Base-by-base conservation (phyloP, 371 early-diverging fungal genomes). In the Rhizopus delemar region DNA sequence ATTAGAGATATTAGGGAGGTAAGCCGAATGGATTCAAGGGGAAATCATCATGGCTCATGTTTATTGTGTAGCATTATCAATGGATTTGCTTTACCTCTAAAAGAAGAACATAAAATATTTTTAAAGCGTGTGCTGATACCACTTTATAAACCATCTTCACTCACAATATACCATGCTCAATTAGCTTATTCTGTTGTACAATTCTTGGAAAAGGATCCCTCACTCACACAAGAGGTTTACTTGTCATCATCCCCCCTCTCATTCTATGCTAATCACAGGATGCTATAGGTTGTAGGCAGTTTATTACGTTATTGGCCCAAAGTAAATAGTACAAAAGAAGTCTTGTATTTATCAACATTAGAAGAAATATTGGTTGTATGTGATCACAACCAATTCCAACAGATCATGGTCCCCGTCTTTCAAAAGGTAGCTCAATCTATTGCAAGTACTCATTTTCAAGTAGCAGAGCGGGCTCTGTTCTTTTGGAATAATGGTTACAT, bases 401-500 rank as follows among this genome's bases (percentile, higher is more conserved):
- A 90, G 62, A 75, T 98, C 53, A 90, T 92, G 75, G 86, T 85
- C 8, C 94, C 95, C 11, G 72, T 98, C 29, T 97, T 96, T 71
- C 86, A 89, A 63, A 94, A 93, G 69, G 82, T 98, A 15, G 86
- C 94, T 13, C 80, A 84, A 46, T 98, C 95, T 72, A 86, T 96
- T n/a, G 83, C 93, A 22, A 93, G 93, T 63, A 91, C 92, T 16
- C 98, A 98, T 72, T 98, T 96, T 73, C 98, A 98, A 84, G 95
- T 90, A 70, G 97, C 97, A 50, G 98, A 98, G 78, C 85, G 98
- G 56, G 96, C 97, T 38, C 80, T 98, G 46, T 91, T 89, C 58
- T 94, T 92, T 71, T 98, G 97, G 96, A 97, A 95, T 80, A 98
- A 97, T 70, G 95, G 93, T 63, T 95, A 93, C 63, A 92, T 97